Percentiles rank a stretch among this genome's conserved stretches.
Evolutionary conservation across 441 rosid species (phyloP).

Genomic region (Iberis amara): DNA sequence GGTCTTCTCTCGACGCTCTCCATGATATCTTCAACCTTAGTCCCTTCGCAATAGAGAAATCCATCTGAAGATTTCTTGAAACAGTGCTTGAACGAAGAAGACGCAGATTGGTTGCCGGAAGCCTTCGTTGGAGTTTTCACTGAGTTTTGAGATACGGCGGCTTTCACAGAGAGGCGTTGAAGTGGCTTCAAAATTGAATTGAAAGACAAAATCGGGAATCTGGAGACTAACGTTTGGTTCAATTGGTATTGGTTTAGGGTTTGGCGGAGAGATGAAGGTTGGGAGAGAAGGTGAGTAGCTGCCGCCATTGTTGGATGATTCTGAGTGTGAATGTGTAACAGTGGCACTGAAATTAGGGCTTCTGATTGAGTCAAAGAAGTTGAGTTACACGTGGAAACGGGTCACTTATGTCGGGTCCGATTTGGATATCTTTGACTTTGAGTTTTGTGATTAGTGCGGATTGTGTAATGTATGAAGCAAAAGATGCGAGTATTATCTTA

Average conservation of each 20-base stretch:
- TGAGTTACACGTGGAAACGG: conserved; percentile 19
- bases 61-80: conserved; percentile 81
- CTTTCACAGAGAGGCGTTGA: conserved; percentile 44
- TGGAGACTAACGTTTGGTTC: conserved; percentile 36
- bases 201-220: conserved; percentile 34
- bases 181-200: conserved; percentile 28
- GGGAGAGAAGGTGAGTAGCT: conserved; percentile 28
- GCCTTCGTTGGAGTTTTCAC: conserved; percentile 32
- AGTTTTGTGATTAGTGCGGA: too few species aligned
- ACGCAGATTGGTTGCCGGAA: conserved; percentile 3
- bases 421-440: neutral
- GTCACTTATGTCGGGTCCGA: neutral
- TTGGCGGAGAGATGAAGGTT: conserved; percentile 39
- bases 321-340: conserved; percentile 7
- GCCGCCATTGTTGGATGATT: conserved; percentile 26
- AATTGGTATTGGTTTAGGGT: conserved; percentile 34
- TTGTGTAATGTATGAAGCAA: too few species aligned
- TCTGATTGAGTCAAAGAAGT: neutral
- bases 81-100: conserved; percentile 54
- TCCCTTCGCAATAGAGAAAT: conserved; percentile 75
- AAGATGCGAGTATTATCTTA: too few species aligned
- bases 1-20: conserved; percentile 77
- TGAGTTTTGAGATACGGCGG: conserved; percentile 54
- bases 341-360: conserved; percentile 24
- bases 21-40: conserved; percentile 77